A percentile compares a stretch with the other conserved stretches of the same genome.
These are phyloP conservation scores for Pseudopyricularia javanii DNA, from an alignment of 2,329 filamentous ascomycete genomes.

Conservation along the genomic window DNA sequence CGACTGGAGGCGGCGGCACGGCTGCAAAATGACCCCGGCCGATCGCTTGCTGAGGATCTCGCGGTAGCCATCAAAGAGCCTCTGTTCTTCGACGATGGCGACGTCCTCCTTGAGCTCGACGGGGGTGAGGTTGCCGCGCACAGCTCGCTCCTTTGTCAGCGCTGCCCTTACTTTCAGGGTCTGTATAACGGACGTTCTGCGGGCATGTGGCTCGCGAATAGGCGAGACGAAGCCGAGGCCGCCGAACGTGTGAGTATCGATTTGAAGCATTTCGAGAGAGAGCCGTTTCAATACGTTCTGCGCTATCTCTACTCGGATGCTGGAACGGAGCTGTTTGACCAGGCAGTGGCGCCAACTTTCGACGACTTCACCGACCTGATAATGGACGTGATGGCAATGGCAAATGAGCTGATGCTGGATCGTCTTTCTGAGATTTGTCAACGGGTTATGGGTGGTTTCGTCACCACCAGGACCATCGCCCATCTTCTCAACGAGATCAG, in stretches of 20 bases:
- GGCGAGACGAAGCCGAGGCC: constrained; percentile 33
- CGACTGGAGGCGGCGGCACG: constrained; percentile 51
- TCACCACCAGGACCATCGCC: constrained; percentile 77
- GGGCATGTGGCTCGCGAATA: constrained; percentile 69
- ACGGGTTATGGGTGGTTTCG: constrained; percentile 67
- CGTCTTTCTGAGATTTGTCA: constrained; percentile 85
- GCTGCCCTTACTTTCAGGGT: constrained; percentile 86
- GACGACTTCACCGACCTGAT: constrained; percentile 84
- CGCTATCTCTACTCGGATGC: constrained; percentile 74
- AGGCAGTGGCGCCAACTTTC: constrained; percentile 55
- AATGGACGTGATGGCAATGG: constrained; percentile 77
- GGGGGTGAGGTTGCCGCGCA: constrained; percentile 63
- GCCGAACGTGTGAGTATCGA: constrained; percentile 54
- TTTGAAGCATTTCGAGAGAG: constrained; percentile 63
- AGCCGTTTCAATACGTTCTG: constrained; percentile 68
- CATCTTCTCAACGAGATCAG: constrained; percentile 76
- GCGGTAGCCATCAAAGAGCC: constrained; percentile 54
- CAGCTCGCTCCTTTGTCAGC: constrained; percentile 64
- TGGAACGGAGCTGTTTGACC: constrained; percentile 70
- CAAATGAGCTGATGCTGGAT: constrained; percentile 93
- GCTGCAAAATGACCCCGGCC: constrained; percentile 54
- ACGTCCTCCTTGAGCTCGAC: constrained; percentile 68
- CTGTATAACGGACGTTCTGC: constrained; percentile 80
- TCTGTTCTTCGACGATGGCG: constrained; percentile 62
- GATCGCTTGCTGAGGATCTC: constrained; percentile 58